Base-by-base conservation (phyloP, 192 early-diverging fungal species). In the Coemansia brasiliensis region DNA sequence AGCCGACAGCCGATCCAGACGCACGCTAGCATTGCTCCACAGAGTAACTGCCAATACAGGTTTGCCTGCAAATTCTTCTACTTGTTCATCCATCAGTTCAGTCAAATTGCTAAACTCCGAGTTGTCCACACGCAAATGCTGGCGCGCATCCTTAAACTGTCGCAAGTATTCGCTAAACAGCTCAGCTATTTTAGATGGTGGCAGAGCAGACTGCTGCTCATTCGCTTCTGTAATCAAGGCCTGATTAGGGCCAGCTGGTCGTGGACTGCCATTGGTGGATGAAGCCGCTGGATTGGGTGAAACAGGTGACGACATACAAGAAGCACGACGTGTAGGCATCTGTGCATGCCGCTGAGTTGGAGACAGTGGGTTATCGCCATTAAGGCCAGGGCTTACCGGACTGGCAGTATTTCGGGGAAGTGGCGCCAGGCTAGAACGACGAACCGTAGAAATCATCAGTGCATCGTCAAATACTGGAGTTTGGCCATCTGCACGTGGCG, bases 141-240 rank as follows among this genome's bases (percentile, higher is more conserved):
- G 20, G 15, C 66, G 76, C 2, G 76, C 76, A 5, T 48, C 61
- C 48, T 66, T 60, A 21, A 72, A 79, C 68, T 79, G 76, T 2
- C 66, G 63, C 37, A 72, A 54, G n/a, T 72, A 79, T 46, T 79
- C 76, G 40, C 42, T 44, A 45, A 79, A 79, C n/a, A 72, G 57
- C 10, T 29, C 59, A 1, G 70, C 64, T 5, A 65, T 40, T 29
- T 79, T 55, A 0, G 65, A 61, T 15, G 57, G 50, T 1, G 70
- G 65, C 9, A 79, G 22, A 4, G 27, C 27, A 4, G 27, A 6
- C 27, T 29, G 27, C 27, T 29, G 27, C 6, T 29, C 27, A 29
- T 29, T 29, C 27, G 48, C 15, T 50, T 12, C 29, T 50, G 20
- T 37, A 20, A 38, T 12, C 20, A 39, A 39, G 8, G 3, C 27